Evolutionary conservation across 116 monocot genomes (phyloP), one percentile per base, ranked within the genome.

Genomic region (Thalassia testudinum): DNA sequence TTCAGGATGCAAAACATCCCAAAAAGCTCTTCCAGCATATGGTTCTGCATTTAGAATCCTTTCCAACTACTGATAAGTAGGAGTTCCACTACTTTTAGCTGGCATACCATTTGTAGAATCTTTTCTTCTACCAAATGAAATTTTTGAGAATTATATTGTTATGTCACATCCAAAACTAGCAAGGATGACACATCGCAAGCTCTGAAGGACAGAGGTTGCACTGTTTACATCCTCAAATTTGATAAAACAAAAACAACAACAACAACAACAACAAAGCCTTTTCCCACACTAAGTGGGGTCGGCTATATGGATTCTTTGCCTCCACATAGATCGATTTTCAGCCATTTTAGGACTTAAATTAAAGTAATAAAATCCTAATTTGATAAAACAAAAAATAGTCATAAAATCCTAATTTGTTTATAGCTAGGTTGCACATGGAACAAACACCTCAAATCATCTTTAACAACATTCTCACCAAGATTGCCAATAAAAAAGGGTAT

Each of bases 171-270:
- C 95, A 61, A 81, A 81, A 57, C 85, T 95, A 50, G 87, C 65
- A 62, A 95, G 58, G 59, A 95, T 81, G 28, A 81, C 88, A 52
- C 95, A 88, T 58, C 88, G 95, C 66, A 95, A 54, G 68, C 69
- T 87, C 56, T 81, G 81, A 59, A 88, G 95, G 59, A 88, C 88
- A 72, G 71, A 52, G 28, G 68, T 63, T 49, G 92, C 86, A 72
- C 34, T 76, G 64, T 53, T 70, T 56, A 85, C 74, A 65, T 91
- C 91, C 24, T 85, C 82, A 67, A 88, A 97, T 49, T 97, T 89
- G 70, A 97, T 97, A 69, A 97, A 97, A 56, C 95, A 97, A 47
- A 97, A 88, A 48, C n/a, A n/a, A n/a, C n/a, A n/a, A n/a, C n/a
- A n/a, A n/a, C n/a, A n/a, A n/a, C n/a, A n/a, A n/a, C n/a, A n/a